These are phyloP conservation scores for Cercophora scortea DNA, from an alignment of 495 filamentous ascomycete genomes.

Conservation along the genomic window DNA sequence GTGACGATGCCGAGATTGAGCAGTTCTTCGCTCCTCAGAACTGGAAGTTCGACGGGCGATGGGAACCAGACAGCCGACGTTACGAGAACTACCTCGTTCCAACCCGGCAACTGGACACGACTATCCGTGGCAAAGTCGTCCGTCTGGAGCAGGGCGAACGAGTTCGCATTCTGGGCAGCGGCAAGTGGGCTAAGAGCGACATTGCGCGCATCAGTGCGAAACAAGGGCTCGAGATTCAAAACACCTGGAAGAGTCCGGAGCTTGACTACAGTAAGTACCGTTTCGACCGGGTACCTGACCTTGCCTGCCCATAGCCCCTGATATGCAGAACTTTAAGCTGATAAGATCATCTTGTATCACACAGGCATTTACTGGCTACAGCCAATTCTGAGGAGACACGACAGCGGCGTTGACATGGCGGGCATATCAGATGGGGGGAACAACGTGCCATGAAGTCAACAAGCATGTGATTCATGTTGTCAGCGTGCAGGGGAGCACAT, in stretches of 20 bases:
- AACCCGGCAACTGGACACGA: not conserved
- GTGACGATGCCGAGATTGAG: not conserved
- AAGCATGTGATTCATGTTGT: too few relatives aligned
- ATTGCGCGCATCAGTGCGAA: not conserved
- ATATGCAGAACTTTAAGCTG: too few relatives aligned
- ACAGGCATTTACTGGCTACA: slow-evolving; percentile 10
- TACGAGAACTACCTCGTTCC: slow-evolving; percentile 9
- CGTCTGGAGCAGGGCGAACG: slow-evolving; percentile 3
- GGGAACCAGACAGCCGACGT: slow-evolving; percentile 1
- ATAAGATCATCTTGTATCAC: not conserved
- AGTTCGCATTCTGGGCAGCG: slow-evolving; percentile 2
- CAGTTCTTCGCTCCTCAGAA: not conserved
- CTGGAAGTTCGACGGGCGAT: slow-evolving; percentile 8
- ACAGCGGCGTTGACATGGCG: slow-evolving; percentile 6
- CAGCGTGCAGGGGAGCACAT: too few relatives aligned
- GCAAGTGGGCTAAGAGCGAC: slow-evolving; percentile 7
- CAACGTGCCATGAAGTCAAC: too few relatives aligned
- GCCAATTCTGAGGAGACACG: not conserved
- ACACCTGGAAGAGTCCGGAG: slow-evolving; percentile 2
- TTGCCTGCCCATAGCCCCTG: too few relatives aligned
- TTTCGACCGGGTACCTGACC: too few relatives aligned
- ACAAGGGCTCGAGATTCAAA: slow-evolving; percentile 1
- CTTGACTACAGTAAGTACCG: slow-evolving; percentile 9
- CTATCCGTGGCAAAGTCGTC: not conserved
- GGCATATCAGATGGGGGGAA: not conserved